Percentiles rank a stretch among this genome's conserved stretches.
Evolutionary conservation across 1,284 basidiomycete species (phyloP).

Genomic region (Trichosporon coremiiforme): DNA sequence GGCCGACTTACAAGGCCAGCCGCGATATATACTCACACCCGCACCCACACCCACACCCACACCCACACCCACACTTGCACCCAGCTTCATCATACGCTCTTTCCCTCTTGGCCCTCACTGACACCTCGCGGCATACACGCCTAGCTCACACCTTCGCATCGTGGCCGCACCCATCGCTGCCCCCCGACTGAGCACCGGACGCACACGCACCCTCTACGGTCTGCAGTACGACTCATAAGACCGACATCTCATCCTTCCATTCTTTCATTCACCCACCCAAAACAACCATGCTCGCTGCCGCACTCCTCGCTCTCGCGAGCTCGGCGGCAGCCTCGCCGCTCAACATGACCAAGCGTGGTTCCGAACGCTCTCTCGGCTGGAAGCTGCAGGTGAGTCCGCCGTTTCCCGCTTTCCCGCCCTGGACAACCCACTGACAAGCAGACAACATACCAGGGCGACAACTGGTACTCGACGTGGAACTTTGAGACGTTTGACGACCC

Average conservation of each 20-base stretch:
- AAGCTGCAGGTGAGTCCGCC: constrained; percentile 11
- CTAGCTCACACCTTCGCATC: neutral
- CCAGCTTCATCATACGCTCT: too few species aligned
- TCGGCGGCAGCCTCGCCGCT: neutral
- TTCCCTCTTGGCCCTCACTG: too few species aligned
- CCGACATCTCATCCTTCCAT: neutral
- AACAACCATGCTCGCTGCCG: neutral
- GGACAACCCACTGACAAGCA: neutral
- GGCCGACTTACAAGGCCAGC: neutral
- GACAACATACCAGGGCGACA: constrained; percentile 20
- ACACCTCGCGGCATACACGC: neutral
- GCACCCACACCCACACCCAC: neutral
- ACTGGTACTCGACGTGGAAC: constrained; percentile 21
- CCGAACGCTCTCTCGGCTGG: constrained; percentile 12
- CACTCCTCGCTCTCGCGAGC: neutral
- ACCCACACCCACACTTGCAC: too few species aligned
- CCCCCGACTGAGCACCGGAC: neutral
- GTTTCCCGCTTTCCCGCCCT: neutral
- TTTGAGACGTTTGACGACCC: constrained; percentile 25
- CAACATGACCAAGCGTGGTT: neutral
- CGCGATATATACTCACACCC: neutral
- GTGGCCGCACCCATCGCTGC: neutral
- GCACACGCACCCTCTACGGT: too few species aligned
- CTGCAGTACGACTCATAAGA: neutral
- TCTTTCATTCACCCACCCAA: neutral